Evolutionary conservation across 169 alveolate species (phyloP), one percentile per base, ranked within the genome.

Genomic region (Cryptosporidium sp.): DNA sequence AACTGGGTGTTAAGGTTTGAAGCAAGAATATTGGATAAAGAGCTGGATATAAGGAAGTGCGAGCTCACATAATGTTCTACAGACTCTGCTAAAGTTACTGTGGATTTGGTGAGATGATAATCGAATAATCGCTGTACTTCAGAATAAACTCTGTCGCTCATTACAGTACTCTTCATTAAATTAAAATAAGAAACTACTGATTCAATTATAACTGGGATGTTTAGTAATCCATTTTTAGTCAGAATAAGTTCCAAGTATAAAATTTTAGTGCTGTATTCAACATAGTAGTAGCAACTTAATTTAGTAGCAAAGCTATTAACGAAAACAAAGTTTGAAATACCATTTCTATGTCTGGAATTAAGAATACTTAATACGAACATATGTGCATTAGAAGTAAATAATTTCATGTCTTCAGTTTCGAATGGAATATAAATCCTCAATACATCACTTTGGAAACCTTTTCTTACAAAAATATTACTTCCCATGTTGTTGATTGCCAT

Each of bases 301-400:
- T 37, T 14, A 33, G 6, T 2, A 43, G 68, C 65, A 23, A 71
- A 71, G 6, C 4, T 35, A 26, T 71, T 71, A 9, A 55, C 35
- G n/a, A 71, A 51, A 31, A 71, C 8, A n/a, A 71, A 71, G 85
- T 71, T 71, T 1, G 8, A 29, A 29, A 71, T 71, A 31, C 85
- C 85, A 18, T 26, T 14, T 23, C 69, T 71, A 59, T 71, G 85
- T n/a, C 33, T 51, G 50, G 85, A 71, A n/a, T 26, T 10, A 14
- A 65, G 71, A 0, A 65, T 6, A 31, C 50, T 65, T 10, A 65
- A 21, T n/a, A 65, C 51, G 21, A 65, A 65, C 0, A 33, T 2
- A 1, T 65, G 71, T 16, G 51, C n/a, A 29, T 65, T 65, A 0
- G 52, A 31, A 6, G 48, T 1, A 0, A 65, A 4, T 4, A 31